Base-by-base conservation (phyloP, 768 basidiomycete genomes). In the Lenzites betulinus region DNA sequence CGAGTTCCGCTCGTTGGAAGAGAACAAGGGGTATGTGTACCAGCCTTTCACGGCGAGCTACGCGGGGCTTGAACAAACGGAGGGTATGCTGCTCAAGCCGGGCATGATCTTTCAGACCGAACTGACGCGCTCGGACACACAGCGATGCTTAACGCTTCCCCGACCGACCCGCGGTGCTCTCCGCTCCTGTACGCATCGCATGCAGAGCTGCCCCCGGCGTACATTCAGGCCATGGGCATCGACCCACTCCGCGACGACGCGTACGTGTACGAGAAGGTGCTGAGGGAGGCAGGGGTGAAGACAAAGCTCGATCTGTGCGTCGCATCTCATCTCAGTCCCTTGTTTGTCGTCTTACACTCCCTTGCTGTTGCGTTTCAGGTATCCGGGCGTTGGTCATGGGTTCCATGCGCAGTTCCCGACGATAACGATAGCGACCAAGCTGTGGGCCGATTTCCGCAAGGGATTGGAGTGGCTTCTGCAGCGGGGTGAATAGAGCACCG, bases 191-290 rank as follows among this genome's bases (percentile, higher is more conserved):
- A 18, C 13, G 18, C 49, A 2, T 23, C 42, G 13, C 67, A 66
- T 51, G 56, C 42, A 16, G 65, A 60, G 3, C 53, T 72, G 7
- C 63, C 71, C 0, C 66, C 67, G 1, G 57, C 64, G 15, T 71
- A 66, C 46, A 58, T 72, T 16, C 71, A 71, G 39, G 61, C 67
- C 22, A 38, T 49, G 43, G 70, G 69, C 1, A 22, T 58, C 18
- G 71, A 74, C 49, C 64, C 67, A 2, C 42, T 71, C 22, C 63
- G 70, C 18, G 73, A 74, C 46, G 73, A 74, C 49, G 70, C 64
- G 4, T 35, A 69, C 7, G 47, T 72, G 6, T 73, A 71, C 50
- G 72, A 66, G 33, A 60, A 64, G 35, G 35, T 67, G 2, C 58
- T 72, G 16, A 55, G 64, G 13, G 68, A 71, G 38, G 56, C 55